Evolutionary conservation across 257 asterid species (phyloP), one percentile per base, ranked within the genome.

Genomic region (Nicotiana obtusifolia): DNA sequence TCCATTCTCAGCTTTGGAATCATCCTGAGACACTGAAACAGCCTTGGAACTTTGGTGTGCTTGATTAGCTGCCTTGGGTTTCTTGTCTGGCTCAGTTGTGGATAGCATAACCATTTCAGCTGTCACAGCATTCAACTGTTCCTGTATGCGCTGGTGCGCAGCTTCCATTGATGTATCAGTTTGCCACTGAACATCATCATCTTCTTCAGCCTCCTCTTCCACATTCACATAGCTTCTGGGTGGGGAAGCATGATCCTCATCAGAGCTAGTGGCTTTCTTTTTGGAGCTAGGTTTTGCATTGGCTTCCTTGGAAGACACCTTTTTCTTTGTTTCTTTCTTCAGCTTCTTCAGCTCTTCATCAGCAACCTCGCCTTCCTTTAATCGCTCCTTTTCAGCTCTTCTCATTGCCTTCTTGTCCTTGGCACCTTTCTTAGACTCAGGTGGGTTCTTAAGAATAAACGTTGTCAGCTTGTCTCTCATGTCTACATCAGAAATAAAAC

Each of bases 381-480:
- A 62, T 11, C 87, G 90, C 71, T 87, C 88, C 80, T 85, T 84
- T 80, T 88, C 90, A 86, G 89, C 90, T 76, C 87, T 84, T 33
- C 90, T 64, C 76, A 88, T 78, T 4, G 87, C 76, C 64, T 85
- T 84, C 87, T 88, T 88, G 60, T 86, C 90, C 84, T 88, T 88
- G 53, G 83, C 77, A 3, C 89, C 87, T 87, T 86, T 88, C 82
- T 88, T 88, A 1, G 82, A 5, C 77, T 88, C 90, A 5, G 90
- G 88, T 49, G 90, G 89, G 64, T 88, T 88, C 81, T 88, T 88
- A 53, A 87, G 44, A 47, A 87, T 87, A 82, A 87, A 87, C 41
- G 88, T 81, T 7, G 90, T 85, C 19, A 87, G 86, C 49, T 87
- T 87, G 64, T 87, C 90, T 83, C 88, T 85, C 88, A 87, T 87